phyloP scores from a whole-genome alignment of 805 yeast genomes.

The Starmerella apis region DNA sequence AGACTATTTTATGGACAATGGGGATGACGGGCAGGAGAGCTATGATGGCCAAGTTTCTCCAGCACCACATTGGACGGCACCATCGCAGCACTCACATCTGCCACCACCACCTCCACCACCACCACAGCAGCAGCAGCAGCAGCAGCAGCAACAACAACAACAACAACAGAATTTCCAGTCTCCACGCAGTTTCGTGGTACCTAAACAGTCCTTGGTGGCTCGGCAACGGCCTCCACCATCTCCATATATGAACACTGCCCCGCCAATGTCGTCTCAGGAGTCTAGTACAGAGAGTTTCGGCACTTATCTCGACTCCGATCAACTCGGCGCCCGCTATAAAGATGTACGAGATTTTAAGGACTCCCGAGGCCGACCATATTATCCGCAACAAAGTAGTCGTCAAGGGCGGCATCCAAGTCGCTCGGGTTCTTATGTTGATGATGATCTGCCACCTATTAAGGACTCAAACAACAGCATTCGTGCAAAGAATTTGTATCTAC shows the following conservation, averaged over 20 bases:
- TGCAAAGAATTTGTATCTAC: constrained; percentile 25
- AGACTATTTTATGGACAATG: neutral
- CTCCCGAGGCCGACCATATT: neutral
- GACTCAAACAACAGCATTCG: constrained; percentile 22
- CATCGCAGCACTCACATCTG: neutral
- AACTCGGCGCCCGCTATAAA: constrained; percentile 1
- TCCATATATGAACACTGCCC: neutral
- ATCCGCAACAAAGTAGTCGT: constrained; percentile 5
- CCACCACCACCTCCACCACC: neutral
- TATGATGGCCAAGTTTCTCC: neutral
- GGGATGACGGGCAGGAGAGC: neutral
- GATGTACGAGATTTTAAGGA: neutral
- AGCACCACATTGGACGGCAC: neutral
- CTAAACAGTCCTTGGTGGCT: constrained; percentile 31
- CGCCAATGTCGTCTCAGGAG: neutral
- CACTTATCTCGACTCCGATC: constrained; percentile 32
- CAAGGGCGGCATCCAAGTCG: neutral
- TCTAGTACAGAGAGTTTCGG: neutral
- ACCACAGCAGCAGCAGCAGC: neutral
- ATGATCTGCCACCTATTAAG: constrained; percentile 4
- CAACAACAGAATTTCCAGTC: neutral
- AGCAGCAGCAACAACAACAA: neutral
- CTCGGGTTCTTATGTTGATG: neutral
- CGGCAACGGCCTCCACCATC: constrained; percentile 1
- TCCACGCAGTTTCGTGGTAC: constrained; percentile 14